A percentile compares a stretch with the other conserved stretches of the same genome.
Conservation (phyloP, 2,329 filamentous ascomycete species). For the Diplodia intermedia region DNA sequence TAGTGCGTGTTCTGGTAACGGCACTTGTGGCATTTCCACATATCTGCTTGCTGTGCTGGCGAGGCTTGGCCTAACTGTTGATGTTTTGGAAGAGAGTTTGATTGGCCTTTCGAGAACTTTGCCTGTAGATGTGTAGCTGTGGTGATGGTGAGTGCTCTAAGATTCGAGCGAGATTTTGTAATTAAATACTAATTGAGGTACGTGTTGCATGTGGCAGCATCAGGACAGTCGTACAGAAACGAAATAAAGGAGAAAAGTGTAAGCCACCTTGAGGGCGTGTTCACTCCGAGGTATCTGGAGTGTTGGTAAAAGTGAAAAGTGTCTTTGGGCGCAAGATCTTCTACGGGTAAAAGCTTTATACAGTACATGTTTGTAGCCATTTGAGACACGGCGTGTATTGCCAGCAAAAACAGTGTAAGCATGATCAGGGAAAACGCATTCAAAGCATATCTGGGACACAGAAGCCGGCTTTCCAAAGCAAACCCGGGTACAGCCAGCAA, state of each 20-base stretch:
- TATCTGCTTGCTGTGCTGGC: background rate
- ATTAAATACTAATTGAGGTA: background rate
- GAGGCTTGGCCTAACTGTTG: background rate
- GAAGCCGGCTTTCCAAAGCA: background rate
- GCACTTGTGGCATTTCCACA: constrained; percentile 9
- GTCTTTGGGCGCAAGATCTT: background rate
- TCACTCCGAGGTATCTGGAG: background rate
- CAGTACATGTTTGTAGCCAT: background rate
- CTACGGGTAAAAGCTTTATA: background rate
- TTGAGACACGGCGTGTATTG: background rate
- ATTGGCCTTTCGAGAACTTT: background rate
- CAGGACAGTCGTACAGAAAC: background rate
- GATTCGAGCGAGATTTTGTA: background rate
- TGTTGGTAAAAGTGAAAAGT: background rate
- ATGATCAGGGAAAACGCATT: background rate
- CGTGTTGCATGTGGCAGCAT: background rate
- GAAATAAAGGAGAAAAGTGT: background rate
- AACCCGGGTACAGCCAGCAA: background rate
- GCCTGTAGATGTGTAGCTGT: background rate
- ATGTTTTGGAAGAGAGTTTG: background rate
- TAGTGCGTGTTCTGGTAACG: background rate
- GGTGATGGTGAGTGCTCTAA: background rate
- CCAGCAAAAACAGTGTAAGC: background rate
- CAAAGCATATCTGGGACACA: background rate
- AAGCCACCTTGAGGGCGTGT: background rate